A percentile compares a stretch with the other conserved stretches of the same genome.
Evolutionary conservation across 192 early-diverging fungal genomes (phyloP).

Genomic region (Entrophospora sp.): DNA sequence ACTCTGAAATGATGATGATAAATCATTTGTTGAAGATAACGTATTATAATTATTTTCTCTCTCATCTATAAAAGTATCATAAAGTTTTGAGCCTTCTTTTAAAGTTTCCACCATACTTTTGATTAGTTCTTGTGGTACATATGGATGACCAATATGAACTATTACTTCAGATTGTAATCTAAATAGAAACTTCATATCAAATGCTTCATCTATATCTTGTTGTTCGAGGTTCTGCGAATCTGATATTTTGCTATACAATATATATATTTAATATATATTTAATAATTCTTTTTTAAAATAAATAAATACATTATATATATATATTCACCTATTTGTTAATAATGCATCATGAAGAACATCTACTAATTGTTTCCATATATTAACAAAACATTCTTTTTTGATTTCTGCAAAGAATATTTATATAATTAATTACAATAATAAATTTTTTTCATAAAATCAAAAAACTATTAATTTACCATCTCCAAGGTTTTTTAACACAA

Average conservation of each 20-base stretch:
- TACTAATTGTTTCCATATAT: constrained; percentile 44
- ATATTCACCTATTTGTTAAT: constrained; percentile 44
- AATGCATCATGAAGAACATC: constrained; percentile 55
- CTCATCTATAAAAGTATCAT: constrained; percentile 24
- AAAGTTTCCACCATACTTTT: constrained; percentile 48
- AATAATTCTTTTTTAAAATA: no score
- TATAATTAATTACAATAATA: background rate
- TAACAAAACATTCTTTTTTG: constrained; percentile 39
- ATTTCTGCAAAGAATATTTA: constrained; percentile 31
- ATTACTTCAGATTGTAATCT: constrained; percentile 58
- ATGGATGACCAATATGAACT: constrained; percentile 54
- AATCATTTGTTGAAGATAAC: background rate
- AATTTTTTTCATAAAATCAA: no score
- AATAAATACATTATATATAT: no score
- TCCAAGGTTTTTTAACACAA: constrained; percentile 31
- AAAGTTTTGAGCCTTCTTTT: constrained; percentile 39
- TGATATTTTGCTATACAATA: constrained; percentile 36
- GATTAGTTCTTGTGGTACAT: constrained; percentile 51
- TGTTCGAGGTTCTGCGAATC: constrained; percentile 47
- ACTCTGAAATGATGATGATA: background rate
- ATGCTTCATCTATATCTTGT: constrained; percentile 58
- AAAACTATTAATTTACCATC: no score
- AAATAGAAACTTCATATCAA: constrained; percentile 61
- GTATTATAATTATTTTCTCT: background rate
- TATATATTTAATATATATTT: background rate